phyloP scores from a whole-genome alignment of 2,329 filamentous ascomycete genomes.

The Immersiporthe knoxdaviesiana region DNA sequence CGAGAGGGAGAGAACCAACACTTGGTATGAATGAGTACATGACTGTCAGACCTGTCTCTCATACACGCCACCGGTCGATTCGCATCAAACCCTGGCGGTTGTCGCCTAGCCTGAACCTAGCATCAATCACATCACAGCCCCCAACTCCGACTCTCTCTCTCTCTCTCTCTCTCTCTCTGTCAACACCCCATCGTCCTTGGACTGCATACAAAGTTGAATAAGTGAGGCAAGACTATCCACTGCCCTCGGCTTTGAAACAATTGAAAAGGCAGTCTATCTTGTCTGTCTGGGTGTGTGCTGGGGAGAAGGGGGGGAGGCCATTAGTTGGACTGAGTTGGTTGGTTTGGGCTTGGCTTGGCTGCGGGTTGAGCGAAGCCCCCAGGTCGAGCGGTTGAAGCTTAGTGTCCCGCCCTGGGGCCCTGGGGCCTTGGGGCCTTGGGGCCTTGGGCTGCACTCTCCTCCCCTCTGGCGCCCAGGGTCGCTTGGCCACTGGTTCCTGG shows the following conservation, averaged over 20 bases:
- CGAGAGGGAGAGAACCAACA: background rate
- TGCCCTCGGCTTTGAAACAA: background rate
- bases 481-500: conserved; percentile 24
- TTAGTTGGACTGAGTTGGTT: background rate
- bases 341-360: conserved; percentile 18
- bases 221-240: background rate
- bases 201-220: background rate
- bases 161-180: too few species aligned
- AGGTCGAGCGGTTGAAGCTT: conserved; percentile 25
- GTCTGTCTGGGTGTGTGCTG: too few species aligned
- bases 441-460: conserved; percentile 15
- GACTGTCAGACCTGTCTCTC: background rate
- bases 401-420: conserved; percentile 14
- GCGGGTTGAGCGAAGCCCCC: conserved; percentile 19
- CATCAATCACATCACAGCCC: background rate
- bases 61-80: background rate
- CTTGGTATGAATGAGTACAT: background rate
- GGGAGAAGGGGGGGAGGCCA: too few species aligned
- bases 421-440: too few species aligned
- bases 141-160: background rate
- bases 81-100: background rate
- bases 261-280: too few species aligned
- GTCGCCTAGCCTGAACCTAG: background rate
- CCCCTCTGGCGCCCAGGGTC: conserved; percentile 16
- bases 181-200: background rate